Base-by-base conservation (phyloP, 192 early-diverging fungal species). In the Podila clonocystis region DNA sequence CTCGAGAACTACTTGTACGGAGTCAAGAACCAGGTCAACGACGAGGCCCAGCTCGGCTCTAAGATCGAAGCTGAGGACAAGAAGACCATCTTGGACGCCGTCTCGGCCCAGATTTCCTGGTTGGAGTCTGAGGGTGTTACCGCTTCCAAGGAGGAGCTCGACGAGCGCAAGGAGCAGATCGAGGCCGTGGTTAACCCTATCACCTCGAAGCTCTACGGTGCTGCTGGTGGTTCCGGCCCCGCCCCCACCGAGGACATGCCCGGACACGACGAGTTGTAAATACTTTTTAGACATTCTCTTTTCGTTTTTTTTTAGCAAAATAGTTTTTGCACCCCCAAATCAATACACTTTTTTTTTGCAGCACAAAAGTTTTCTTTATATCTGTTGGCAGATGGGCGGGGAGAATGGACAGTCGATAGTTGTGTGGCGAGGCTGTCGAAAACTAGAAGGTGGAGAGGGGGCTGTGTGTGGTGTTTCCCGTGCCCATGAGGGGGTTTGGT, bases 81-180 rank as follows among this genome's bases (percentile, higher is more conserved):
- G 93, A 87, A 91, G 79, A 86, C 89, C 49, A 90, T 98, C 73
- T 83, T 92, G 74, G 92, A 93, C 50, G 96, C 94, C 31, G 73
- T 99, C 76, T 93, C 94, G 80, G 69, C 73, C 55, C 79, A 84
- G 76, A 41, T 86, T 45, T 72, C 74, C 30, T 99, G 97, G 97
- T 83, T 98, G 70, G 94, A 96, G 75, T 89, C 91, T 63, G 90
- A 95, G 69, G 92, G 86, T 60, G 74, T 83, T 65, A 87, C 93
- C 30, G 96, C 97, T 67, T 90, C 93, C 75, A 97, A 97, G 91
- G 97, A 99, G 83, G 97, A 99, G 85, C 90, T 97, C 87, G 96
- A 98, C 67, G 96, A 97, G 87, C 95, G 95, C 89, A 94, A 95
- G 85, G 89, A 92, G 80, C 96, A 97, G 85, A 84, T 99, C 71